phyloP scores from a whole-genome alignment of 768 basidiomycete genomes.

The Cystofilobasidium macerans region DNA sequence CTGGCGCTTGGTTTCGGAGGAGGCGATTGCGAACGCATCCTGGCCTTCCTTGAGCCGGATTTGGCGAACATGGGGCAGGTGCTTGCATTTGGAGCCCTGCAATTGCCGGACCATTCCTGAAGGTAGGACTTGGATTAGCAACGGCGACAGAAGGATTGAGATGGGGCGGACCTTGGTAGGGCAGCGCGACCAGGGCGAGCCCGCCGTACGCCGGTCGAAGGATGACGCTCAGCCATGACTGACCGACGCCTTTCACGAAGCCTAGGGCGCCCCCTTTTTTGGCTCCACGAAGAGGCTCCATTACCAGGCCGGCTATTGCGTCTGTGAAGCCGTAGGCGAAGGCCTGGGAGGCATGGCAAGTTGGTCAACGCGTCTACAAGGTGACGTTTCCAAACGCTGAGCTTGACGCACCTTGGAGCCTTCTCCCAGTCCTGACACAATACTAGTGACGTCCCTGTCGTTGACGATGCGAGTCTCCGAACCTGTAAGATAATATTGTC shows the following conservation, averaged over 20 bases:
- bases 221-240: conserved; percentile 38
- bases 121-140: no score
- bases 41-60: conserved; percentile 42
- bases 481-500: conserved; percentile 29
- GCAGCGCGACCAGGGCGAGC: conserved; percentile 10
- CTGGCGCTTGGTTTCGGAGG: neutral
- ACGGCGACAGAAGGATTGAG: neutral
- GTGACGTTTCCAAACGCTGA: no score
- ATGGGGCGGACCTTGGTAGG: neutral
- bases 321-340: conserved; percentile 40
- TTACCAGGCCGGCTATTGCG: conserved; percentile 41
- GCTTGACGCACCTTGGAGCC: conserved; percentile 44
- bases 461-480: conserved; percentile 39
- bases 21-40: conserved; percentile 15
- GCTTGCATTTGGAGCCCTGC: conserved; percentile 36
- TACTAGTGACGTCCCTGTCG: conserved; percentile 42
- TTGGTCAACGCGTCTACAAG: no score
- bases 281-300: conserved; percentile 40
- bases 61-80: conserved; percentile 38
- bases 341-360: conserved; percentile 22
- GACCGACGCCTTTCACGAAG: conserved; percentile 38
- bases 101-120: neutral
- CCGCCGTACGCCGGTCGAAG: conserved; percentile 36
- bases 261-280: conserved; percentile 41
- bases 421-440: conserved; percentile 44